These are phyloP conservation scores for Penicillium paxilli DNA, from an alignment of 495 filamentous ascomycete species.

Conservation along the genomic window DNA sequence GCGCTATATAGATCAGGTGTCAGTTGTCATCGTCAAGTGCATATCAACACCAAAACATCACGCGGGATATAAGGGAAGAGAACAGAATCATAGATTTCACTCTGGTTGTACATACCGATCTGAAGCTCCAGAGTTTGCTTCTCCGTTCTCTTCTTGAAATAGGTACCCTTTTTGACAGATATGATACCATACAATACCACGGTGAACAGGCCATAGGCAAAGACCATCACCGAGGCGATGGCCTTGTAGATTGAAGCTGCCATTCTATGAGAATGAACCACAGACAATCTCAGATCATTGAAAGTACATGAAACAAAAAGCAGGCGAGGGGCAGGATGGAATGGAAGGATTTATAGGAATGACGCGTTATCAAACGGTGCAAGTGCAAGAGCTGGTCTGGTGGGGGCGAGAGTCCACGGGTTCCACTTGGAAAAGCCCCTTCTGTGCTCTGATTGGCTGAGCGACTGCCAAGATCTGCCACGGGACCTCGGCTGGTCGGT, in stretches of 20 bases:
- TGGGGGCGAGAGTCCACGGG: not conserved
- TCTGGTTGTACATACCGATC: conserved; percentile 37
- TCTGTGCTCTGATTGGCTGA: not conserved
- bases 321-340: not conserved
- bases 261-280: conserved; percentile 20
- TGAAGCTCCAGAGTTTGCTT: conserved; percentile 40
- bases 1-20: conserved; percentile 26
- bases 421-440: too few species aligned
- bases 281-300: not conserved
- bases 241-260: conserved; percentile 11
- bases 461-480: not conserved
- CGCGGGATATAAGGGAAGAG: not conserved
- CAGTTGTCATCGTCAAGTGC: not conserved
- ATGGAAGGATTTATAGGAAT: too few species aligned
- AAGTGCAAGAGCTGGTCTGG: not conserved
- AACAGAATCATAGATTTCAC: not conserved
- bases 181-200: conserved; percentile 28
- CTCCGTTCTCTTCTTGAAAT: conserved; percentile 36
- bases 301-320: not conserved
- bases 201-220: conserved; percentile 38
- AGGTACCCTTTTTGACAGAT: conserved; percentile 26
- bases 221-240: conserved; percentile 18
- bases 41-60: not conserved
- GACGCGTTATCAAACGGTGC: not conserved
- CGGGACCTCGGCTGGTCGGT: not conserved